Evolutionary conservation across 2,329 filamentous ascomycete genomes (phyloP), one percentile per base, ranked within the genome.

Genomic region (Penicillium sp.): DNA sequence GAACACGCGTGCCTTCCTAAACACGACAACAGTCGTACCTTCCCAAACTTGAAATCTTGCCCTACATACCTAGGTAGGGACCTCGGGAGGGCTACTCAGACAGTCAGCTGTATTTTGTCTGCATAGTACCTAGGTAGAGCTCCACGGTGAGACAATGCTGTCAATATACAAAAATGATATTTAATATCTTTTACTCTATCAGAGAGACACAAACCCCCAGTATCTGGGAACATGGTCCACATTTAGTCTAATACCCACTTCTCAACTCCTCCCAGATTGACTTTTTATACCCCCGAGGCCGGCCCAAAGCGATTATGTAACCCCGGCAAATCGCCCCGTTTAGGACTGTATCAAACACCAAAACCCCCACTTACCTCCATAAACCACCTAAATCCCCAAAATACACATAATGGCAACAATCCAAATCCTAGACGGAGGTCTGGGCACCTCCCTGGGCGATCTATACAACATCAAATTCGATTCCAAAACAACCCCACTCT

Each of bases 391-490:
- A 40, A 17, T 2, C 38, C 6, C 15, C 7, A 33, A 33, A 33
- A 31, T 9, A n/a, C n/a, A 28, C 44, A 52, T 46, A 52, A 60
- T 63, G 65, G 60, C 53, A 61, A 78, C 52, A 66, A 74, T 53
- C 68, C 57, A 58, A 35, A 57, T 86, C 43, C 75, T 86, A 34
- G 83, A 86, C 61, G 83, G 83, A 46, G 83, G 83, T 7, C 75
- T 86, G 21, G 83, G 83, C 31, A 86, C 83, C 3, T 79, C 81
- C 0, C 78, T 86, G 3, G 76, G 83, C 60, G 77, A 81, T 52
- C 52, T 75, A 26, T 78, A 83, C 62, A 65, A 66, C 48, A 61
- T 78, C 52, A 69, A 63, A 13, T 86, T 85, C 63, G 67, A 70
- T 45, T 64, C 54, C 34, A 51, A 69, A 26, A 61, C 69, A 33